Conservation (phyloP, 2,329 filamentous ascomycete species). For the Venturia asperata region DNA sequence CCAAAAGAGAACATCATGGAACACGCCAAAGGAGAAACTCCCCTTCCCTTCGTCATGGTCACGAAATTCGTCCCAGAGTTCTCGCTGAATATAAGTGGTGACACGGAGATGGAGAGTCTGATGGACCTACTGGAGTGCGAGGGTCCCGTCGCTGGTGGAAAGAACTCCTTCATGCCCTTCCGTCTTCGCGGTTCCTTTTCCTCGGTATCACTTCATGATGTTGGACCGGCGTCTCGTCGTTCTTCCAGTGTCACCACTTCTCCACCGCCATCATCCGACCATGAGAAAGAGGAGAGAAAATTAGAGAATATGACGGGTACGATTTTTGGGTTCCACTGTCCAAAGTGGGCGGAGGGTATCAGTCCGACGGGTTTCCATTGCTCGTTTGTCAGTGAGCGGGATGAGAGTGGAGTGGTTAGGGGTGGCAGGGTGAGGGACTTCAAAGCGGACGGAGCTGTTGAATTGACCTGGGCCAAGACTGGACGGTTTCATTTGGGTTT, state of each 20-base stretch:
- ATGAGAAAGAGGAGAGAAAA: slow-evolving; percentile 23
- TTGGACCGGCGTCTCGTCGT: neutral
- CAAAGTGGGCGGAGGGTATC: slow-evolving; percentile 35
- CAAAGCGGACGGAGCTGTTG: slow-evolving; percentile 29
- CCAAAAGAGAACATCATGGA: slow-evolving; percentile 21
- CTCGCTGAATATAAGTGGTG: slow-evolving; percentile 25
- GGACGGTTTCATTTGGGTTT: slow-evolving; percentile 39
- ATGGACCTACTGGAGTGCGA: slow-evolving; percentile 22
- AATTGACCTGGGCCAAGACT: slow-evolving; percentile 35
- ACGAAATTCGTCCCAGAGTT: slow-evolving; percentile 35
- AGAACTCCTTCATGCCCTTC: slow-evolving; percentile 37
- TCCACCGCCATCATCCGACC: neutral
- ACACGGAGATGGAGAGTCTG: slow-evolving; percentile 24
- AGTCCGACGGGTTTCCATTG: slow-evolving; percentile 35
- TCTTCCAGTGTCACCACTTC: neutral
- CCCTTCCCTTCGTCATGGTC: slow-evolving; percentile 37
- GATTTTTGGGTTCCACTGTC: slow-evolving; percentile 36
- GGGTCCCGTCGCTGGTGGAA: slow-evolving; percentile 22
- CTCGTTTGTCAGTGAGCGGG: slow-evolving; percentile 24
- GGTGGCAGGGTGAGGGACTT: slow-evolving; percentile 36
- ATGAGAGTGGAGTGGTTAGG: slow-evolving; percentile 27
- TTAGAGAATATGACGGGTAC: slow-evolving; percentile 32
- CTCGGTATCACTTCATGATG: slow-evolving; percentile 26
- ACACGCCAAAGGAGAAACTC: slow-evolving; percentile 29
- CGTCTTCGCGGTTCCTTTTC: slow-evolving; percentile 32